Percentiles rank a stretch among this genome's conserved stretches.
Conservation (phyloP, 352 stramenopile genomes). For the Phytophthora cryptogea region DNA sequence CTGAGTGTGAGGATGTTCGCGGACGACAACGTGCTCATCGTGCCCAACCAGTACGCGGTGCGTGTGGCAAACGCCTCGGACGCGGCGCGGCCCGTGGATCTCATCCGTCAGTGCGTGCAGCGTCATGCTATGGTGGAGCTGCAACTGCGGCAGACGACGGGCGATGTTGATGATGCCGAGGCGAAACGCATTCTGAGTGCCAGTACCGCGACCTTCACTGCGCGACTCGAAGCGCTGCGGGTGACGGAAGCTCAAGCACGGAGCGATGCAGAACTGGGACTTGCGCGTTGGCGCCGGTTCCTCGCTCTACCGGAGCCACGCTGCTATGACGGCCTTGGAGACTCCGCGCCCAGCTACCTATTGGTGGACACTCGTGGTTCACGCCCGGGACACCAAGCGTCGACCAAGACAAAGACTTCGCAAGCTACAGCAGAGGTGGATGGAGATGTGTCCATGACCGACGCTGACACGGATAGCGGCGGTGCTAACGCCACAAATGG, state of each 20-base stretch:
- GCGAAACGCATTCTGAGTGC: conserved; percentile 23
- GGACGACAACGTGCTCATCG: conserved; percentile 53
- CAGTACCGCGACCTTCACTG: conserved; percentile 33
- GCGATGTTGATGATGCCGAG: conserved; percentile 21
- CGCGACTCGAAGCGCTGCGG: conserved; percentile 30
- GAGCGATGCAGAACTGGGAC: conserved; percentile 30
- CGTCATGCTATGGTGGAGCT: conserved; percentile 59
- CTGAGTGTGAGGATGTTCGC: conserved; percentile 63
- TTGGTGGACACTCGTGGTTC: conserved; percentile 54
- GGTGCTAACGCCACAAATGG: conserved; percentile 3
- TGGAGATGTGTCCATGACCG: conserved; percentile 42
- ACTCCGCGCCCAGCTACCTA: conserved; percentile 55
- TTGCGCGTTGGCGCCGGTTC: conserved; percentile 38
- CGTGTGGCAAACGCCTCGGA: conserved; percentile 40
- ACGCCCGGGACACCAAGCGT: conserved; percentile 12
- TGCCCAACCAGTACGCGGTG: conserved; percentile 65
- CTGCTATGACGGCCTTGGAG: conserved; percentile 33
- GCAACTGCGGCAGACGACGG: conserved; percentile 37
- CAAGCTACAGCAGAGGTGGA: conserved; percentile 18
- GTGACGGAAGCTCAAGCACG: conserved; percentile 26
- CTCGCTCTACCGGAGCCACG: conserved; percentile 17
- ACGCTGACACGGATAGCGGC: conserved; percentile 21
- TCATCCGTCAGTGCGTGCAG: conserved; percentile 59
- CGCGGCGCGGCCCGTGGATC: conserved; percentile 44
- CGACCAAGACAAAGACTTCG: background rate